These are phyloP conservation scores for Coccomyxa sp. DNA, from an alignment of 139 green algal genomes.

Conservation along the genomic window DNA sequence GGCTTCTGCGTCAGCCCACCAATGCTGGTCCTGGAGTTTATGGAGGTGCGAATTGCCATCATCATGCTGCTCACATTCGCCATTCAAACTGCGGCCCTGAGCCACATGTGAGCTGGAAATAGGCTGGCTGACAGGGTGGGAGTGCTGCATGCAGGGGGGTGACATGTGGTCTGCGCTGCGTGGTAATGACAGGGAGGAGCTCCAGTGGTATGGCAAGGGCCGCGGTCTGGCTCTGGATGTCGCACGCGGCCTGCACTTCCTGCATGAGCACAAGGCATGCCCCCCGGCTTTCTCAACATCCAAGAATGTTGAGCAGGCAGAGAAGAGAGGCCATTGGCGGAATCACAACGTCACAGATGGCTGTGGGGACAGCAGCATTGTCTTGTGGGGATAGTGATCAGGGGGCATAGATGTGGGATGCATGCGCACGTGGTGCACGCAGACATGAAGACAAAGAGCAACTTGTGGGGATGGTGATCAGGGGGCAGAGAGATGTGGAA, in stretches of 20 bases:
- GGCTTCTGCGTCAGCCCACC: conserved; percentile 5
- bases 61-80: neutral
- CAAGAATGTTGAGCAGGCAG: no score
- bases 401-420: no score
- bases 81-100: no score
- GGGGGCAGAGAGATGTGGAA: no score
- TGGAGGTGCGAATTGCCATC: conserved; percentile 6
- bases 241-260: conserved; percentile 16
- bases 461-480: no score
- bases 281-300: neutral
- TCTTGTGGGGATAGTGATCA: no score
- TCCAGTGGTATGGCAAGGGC: conserved; percentile 17
- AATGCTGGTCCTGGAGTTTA: conserved; percentile 32
- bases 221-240: conserved; percentile 19
- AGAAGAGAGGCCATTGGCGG: no score
- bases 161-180: conserved; percentile 17
- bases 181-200: conserved; percentile 1
- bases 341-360: no score
- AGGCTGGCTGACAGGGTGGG: no score
- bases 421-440: conserved; percentile 14
- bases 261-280: conserved; percentile 13
- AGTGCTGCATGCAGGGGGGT: neutral
- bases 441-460: conserved; percentile 15
- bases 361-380: no score
- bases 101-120: no score